A percentile compares a stretch with the other conserved stretches of the same genome.
phyloP scores from a whole-genome alignment of 768 basidiomycete genomes.

The Suillus americanus region DNA sequence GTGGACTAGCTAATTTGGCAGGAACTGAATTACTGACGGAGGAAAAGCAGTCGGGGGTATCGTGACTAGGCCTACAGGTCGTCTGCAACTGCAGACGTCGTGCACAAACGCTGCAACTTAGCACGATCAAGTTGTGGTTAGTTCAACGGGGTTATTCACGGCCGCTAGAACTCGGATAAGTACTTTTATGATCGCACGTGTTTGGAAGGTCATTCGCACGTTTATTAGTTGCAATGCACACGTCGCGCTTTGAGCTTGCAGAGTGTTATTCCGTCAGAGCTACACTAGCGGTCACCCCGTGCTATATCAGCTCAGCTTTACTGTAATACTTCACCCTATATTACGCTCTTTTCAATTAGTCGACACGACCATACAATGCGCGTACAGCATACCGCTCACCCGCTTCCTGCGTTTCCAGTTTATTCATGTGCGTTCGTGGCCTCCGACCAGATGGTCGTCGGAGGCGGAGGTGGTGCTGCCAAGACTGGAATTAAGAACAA shows the following conservation, averaged over 20 bases:
- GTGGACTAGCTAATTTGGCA: not conserved
- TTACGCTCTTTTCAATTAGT: slow-evolving; percentile 1
- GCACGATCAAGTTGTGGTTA: not conserved
- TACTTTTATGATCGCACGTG: not conserved
- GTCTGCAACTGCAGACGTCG: not conserved
- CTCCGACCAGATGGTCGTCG: slow-evolving; percentile 71
- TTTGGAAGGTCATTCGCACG: slow-evolving; percentile 24
- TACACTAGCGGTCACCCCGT: not conserved
- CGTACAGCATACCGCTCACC: slow-evolving; percentile 72
- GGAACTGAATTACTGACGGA: not conserved
- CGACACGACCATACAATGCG: slow-evolving; percentile 54
- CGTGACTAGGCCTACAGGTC: not conserved
- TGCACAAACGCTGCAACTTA: not conserved
- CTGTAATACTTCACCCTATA: slow-evolving; percentile 2
- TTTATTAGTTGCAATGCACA: slow-evolving; percentile 1
- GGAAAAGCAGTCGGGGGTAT: not conserved
- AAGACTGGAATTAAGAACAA: slow-evolving; percentile 93
- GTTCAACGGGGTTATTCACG: not conserved
- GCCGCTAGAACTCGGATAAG: not conserved
- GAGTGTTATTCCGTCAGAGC: not conserved
- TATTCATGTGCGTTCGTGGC: slow-evolving; percentile 83
- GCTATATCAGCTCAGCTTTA: slow-evolving; percentile 8
- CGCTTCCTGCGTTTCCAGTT: slow-evolving; percentile 83
- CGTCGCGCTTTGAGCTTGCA: not conserved
- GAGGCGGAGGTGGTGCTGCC: slow-evolving; percentile 88